Conservation (phyloP, 2,329 filamentous ascomycete species). For the Podosphaera xanthii region DNA sequence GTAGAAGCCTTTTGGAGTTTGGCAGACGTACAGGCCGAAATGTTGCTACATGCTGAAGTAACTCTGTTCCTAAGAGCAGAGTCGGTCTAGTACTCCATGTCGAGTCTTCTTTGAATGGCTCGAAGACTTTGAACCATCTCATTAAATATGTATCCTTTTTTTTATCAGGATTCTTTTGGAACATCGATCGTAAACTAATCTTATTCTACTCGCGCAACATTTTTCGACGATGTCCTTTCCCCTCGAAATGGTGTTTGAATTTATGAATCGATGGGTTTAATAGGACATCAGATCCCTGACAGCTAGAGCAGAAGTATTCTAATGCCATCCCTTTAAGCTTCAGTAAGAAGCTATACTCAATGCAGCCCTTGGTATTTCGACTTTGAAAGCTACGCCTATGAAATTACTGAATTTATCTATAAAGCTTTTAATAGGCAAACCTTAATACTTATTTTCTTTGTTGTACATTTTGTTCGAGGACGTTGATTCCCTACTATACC, state of each 20-base stretch:
- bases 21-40: not conserved
- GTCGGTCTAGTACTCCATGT: not conserved
- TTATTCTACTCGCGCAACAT: not conserved
- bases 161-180: not conserved
- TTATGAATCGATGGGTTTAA: not conserved
- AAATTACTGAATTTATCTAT: not conserved
- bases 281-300: not conserved
- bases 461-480: not conserved
- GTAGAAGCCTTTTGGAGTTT: not conserved
- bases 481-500: not conserved
- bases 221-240: not conserved
- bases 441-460: not conserved
- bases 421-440: not conserved
- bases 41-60: not conserved
- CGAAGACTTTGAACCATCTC: not conserved
- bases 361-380: not conserved
- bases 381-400: not conserved
- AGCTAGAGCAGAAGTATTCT: not conserved
- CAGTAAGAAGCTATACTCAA: not conserved
- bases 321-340: not conserved
- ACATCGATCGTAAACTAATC: not conserved
- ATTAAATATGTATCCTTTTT: not conserved
- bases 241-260: not conserved
- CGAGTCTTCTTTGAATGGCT: not conserved
- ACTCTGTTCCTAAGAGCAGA: not conserved